Base-by-base conservation (phyloP, 2,329 filamentous ascomycete species). In the Kalmusia sp. region DNA sequence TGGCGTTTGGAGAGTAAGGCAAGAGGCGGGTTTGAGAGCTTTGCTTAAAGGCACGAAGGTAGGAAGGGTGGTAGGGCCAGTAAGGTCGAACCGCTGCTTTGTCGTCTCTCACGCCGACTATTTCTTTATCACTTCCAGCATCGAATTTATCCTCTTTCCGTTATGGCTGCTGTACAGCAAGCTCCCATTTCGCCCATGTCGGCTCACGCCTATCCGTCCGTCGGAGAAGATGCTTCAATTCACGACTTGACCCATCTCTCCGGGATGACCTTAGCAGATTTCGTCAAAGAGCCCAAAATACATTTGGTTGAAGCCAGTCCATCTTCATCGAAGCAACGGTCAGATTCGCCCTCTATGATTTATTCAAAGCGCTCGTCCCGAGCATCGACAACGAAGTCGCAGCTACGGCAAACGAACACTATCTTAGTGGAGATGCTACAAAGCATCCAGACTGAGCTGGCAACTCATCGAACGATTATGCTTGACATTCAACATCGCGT, bases 401-500 rank as follows among this genome's bases (percentile, higher is more conserved):
- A 61, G 17, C 55, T 70, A 1, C 59, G 62, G 14, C 58, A 65
- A 12, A 63, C 63, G 8, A 70, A 70, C 28, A 51, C 62, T 4
- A 49, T 61, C n/a, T 49, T 71, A 8, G 52, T 67, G 12, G 64
- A 65, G 21, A 70, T 68, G 57, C 54, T 72, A 2, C 65, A 69
- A 33, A 65, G 59, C 25, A 64, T 70, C 7, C 66, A 70, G 35
- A 50, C 39, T 1, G 68, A 71, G 48, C 62, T 72, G 4, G 53
- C 60, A 3, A 55, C 58, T 17, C 63, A 71, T 31, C 59, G 67
- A 25, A 31, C 59, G 8, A 61, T 66, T 35, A 62, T 72, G 56
- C 58, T 66, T 4, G 63, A 71, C 28, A 61, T 72, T 24, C 66
- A 70, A 43, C 55, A 65, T 11, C 62, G 69, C 4, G 54, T 71